Evolutionary conservation across 805 yeast species (phyloP), one percentile per base, ranked within the genome.

Genomic region (Candida coquimbonensis): DNA sequence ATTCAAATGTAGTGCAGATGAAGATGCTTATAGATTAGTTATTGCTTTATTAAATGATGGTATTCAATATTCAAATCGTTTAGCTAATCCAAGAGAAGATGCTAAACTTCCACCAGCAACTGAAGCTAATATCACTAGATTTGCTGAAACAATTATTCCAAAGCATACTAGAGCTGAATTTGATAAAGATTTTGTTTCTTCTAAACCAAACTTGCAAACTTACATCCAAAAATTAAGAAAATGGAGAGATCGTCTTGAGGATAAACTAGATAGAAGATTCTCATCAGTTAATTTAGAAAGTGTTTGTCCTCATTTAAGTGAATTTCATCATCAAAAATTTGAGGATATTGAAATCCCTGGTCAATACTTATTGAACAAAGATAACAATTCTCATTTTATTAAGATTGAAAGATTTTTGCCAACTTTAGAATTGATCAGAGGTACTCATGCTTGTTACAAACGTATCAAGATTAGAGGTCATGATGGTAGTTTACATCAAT

Each of bases 281-380:
- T 77, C 81, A 27, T 78, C 79, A 54, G 85, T 89, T 42, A 85
- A 89, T 54, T 66, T 93, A 51, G 99, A 93, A 65, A 80, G 89
- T 47, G 73, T 93, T 51, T 89, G 97, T 57, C 96, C 98, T 14
- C 98, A 91, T 56, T 72, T 93, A 63, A 84, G 95, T 61, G 96
- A 90, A 61, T 93, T 95, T 78, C 99, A 93, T 66, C 96, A 93
- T 63, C 98, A 93, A 63, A 91, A 89, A 66, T 93, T 93, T 61
- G 99, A 93, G 63, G 99, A 93, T 42, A 87, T 93, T 48, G 99
- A 93, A 63, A 81, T 93, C 48, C 99, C 99, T 0, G 99, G 99
- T 2, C 99, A 93, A 61, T 93, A 93, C 59, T 69, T 90, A 60
- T 71, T 88, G 68, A 86, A 87, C 62, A 85, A 83, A 61, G 98